A percentile compares a stretch with the other conserved stretches of the same genome.
These are phyloP conservation scores for Talaromyces nanjingensis DNA, from an alignment of 495 filamentous ascomycete genomes.

Conservation along the genomic window DNA sequence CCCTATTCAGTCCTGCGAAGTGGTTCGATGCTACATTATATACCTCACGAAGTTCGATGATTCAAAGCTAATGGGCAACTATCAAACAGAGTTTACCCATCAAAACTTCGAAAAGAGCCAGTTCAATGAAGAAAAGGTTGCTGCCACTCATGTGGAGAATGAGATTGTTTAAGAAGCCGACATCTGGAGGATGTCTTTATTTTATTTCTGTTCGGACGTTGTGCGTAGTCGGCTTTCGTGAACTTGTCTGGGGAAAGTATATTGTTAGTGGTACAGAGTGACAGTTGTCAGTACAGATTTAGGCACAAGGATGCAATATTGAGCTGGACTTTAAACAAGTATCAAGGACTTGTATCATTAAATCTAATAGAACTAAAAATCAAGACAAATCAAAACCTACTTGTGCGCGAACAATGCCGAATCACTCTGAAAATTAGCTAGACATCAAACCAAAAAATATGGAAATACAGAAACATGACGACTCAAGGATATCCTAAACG, in stretches of 20 bases:
- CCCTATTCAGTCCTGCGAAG: not conserved
- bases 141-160: not conserved
- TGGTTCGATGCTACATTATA: not conserved
- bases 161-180: not conserved
- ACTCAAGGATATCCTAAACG: not conserved
- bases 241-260: not conserved
- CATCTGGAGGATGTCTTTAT: too few relatives aligned
- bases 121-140: not conserved
- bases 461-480: not conserved
- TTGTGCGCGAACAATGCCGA: not conserved
- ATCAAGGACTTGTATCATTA: not conserved
- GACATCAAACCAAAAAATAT: not conserved
- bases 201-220: not conserved
- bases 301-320: not conserved
- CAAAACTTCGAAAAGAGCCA: not conserved
- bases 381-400: not conserved
- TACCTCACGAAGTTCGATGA: not conserved
- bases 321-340: not conserved
- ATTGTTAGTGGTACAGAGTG: not conserved
- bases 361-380: not conserved
- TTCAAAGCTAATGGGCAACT: not conserved
- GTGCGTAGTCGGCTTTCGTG: not conserved
- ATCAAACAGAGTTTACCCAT: not conserved
- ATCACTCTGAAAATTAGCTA: not conserved
- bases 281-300: not conserved